These are phyloP conservation scores for Yamadazyma philogaea DNA, from an alignment of 805 yeast genomes.

Conservation along the genomic window DNA sequence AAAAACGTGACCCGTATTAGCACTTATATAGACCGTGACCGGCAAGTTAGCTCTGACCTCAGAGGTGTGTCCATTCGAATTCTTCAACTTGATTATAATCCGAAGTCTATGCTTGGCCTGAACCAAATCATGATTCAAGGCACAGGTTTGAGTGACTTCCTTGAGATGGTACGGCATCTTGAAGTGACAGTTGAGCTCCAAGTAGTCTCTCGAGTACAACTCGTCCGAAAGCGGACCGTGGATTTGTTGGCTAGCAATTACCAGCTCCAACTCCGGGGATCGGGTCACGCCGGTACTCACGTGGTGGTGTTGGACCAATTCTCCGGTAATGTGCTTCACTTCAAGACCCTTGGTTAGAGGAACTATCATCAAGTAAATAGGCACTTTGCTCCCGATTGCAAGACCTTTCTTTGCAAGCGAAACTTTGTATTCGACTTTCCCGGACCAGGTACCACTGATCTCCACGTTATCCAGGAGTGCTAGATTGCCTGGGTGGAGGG, in stretches of 20 bases:
- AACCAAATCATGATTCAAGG: constrained; percentile 37
- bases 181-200: constrained; percentile 43
- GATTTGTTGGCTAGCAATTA: constrained; percentile 25
- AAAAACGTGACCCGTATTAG: constrained; percentile 35
- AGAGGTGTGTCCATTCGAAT: constrained; percentile 49
- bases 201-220: constrained; percentile 33
- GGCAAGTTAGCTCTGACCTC: constrained; percentile 54
- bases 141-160: constrained; percentile 44
- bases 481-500: constrained; percentile 39
- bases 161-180: constrained; percentile 39
- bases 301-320: constrained; percentile 31
- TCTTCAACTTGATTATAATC: constrained; percentile 42
- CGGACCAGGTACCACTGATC: constrained; percentile 51
- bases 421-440: constrained; percentile 50
- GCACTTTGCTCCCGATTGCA: constrained; percentile 45
- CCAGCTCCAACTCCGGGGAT: constrained; percentile 41
- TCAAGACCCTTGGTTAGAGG: constrained; percentile 47
- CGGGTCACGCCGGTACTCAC: constrained; percentile 31
- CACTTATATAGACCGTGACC: constrained; percentile 39
- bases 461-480: constrained; percentile 42
- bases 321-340: constrained; percentile 22
- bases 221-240: constrained; percentile 10
- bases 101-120: constrained; percentile 46
- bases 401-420: constrained; percentile 41
- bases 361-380: constrained; percentile 41